Evolutionary conservation across 192 early-diverging fungal genomes (phyloP).

Genomic region (Funneliformis geosporum): DNA sequence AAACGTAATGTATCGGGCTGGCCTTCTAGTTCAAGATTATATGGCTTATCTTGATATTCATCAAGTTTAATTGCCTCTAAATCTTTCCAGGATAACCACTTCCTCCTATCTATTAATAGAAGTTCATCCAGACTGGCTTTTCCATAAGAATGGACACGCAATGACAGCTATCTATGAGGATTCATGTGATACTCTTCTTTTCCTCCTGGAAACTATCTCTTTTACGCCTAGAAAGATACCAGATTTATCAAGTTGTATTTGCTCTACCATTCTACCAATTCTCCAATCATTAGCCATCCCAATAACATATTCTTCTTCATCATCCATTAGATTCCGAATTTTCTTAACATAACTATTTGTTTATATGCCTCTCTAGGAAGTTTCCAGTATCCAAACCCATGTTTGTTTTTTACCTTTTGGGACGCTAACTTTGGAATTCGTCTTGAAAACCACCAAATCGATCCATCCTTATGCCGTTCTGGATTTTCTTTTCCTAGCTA

Average conservation of each 20-base stretch:
- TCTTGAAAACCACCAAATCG: background rate
- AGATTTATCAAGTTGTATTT: background rate
- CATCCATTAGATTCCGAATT: background rate
- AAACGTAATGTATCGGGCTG: background rate
- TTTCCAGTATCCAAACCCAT: background rate
- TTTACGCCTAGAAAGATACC: background rate
- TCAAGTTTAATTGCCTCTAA: background rate
- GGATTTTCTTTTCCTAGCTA: no score
- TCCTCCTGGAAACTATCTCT: background rate
- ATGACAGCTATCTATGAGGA: background rate
- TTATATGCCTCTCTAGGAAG: background rate
- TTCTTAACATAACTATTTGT: background rate
- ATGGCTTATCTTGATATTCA: no score
- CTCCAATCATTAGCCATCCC: background rate
- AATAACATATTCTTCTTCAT: conserved; percentile 3
- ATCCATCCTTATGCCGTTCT: no score
- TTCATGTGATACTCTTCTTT: background rate
- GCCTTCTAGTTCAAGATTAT: background rate
- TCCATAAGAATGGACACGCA: background rate
- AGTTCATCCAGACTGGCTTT: background rate
- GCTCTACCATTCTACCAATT: background rate
- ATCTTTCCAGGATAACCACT: background rate
- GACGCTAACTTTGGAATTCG: background rate
- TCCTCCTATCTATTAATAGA: background rate
- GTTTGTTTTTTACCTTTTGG: background rate